These are phyloP conservation scores for Leptoxyphium fumago DNA, from an alignment of 2,329 filamentous ascomycete species.

Conservation along the genomic window DNA sequence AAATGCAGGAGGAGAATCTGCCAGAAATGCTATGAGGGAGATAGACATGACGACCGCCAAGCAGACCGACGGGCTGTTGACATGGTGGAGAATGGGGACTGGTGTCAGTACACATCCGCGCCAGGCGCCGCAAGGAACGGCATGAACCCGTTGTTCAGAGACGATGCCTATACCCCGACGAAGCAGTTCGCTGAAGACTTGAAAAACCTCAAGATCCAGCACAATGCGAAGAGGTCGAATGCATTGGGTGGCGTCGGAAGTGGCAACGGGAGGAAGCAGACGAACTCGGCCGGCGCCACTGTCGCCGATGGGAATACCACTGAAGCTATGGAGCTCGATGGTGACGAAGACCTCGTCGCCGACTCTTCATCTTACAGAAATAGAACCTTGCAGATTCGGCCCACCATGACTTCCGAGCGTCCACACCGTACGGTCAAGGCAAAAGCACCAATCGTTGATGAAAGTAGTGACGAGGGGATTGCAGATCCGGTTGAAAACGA, in stretches of 20 bases:
- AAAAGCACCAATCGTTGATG: background rate
- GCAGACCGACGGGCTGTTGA: slow-evolving; percentile 4
- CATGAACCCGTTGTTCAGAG: background rate
- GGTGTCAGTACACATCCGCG: slow-evolving; percentile 4
- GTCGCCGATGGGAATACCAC: background rate
- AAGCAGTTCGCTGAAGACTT: background rate
- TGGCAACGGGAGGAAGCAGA: background rate
- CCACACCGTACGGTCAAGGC: background rate
- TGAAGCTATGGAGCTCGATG: background rate
- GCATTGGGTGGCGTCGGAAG: background rate
- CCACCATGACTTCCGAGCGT: background rate
- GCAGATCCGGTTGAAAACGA: background rate
- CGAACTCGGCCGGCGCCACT: background rate
- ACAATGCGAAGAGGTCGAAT: background rate
- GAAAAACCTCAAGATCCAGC: background rate
- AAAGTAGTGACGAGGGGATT: background rate
- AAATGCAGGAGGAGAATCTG: slow-evolving; percentile 9
- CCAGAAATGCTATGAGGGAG: slow-evolving; percentile 5
- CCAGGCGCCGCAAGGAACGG: background rate
- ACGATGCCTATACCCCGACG: background rate
- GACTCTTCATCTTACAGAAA: no score
- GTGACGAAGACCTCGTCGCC: background rate
- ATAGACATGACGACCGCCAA: slow-evolving; percentile 1
- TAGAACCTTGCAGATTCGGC: background rate
- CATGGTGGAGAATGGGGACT: slow-evolving; percentile 7